Conservation (phyloP, 345 rosid genomes). For the Lepidium aucheri region DNA sequence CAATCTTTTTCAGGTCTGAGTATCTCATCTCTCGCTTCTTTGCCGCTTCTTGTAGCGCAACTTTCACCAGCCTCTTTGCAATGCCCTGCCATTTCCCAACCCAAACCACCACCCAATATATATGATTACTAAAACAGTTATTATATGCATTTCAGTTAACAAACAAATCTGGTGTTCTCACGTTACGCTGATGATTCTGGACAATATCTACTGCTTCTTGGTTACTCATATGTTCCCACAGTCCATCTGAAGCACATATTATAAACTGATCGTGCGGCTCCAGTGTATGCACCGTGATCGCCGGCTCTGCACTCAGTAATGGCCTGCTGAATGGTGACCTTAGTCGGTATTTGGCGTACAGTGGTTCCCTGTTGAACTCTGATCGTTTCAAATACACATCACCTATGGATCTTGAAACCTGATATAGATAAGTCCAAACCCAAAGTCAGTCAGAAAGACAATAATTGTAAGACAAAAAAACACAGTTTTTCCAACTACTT, state of each 20-base stretch:
- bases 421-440: background rate
- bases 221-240: conserved; percentile 79
- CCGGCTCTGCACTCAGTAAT: conserved; percentile 65
- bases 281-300: conserved; percentile 55
- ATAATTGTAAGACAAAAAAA: background rate
- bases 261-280: conserved; percentile 58
- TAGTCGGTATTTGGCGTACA: conserved; percentile 55
- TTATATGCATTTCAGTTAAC: background rate
- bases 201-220: conserved; percentile 80
- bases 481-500: background rate
- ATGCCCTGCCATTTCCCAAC: conserved; percentile 50
- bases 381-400: conserved; percentile 76
- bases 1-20: conserved; percentile 91
- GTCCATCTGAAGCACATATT: conserved; percentile 83
- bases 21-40: conserved; percentile 95
- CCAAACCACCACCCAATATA: background rate
- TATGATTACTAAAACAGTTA: too few relatives aligned
- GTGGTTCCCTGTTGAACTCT: conserved; percentile 80
- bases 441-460: background rate
- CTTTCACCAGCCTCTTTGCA: conserved; percentile 74
- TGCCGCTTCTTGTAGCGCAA: conserved; percentile 81
- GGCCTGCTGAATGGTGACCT: conserved; percentile 62
- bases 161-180: conserved; percentile 2
- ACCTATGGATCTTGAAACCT: conserved; percentile 82
- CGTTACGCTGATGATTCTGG: conserved; percentile 51